Evolutionary conservation across 768 basidiomycete species (phyloP), one percentile per base, ranked within the genome.

Genomic region (Agrocybe pediades): DNA sequence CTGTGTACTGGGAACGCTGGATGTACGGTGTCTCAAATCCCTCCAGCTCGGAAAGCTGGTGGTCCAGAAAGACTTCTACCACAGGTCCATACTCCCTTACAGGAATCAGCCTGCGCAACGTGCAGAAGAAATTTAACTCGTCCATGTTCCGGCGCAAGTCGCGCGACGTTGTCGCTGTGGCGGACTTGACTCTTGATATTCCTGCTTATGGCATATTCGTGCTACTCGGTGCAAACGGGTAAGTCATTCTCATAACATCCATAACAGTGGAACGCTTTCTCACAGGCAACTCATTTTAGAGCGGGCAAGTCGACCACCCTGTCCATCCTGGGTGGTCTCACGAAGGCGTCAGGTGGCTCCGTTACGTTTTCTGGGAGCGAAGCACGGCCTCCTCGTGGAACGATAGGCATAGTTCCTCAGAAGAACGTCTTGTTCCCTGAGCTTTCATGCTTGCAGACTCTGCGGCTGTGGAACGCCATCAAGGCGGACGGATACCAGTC

Each of bases 351-450:
- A 3, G 69, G 75, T 20, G 90, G 90, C 23, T 70, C 74, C 2
- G 73, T 92, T n/a, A 70, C 74, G 2, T 81, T 79, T 51, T 82
- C 81, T 57, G 84, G 84, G 33, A 83, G 82, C 1, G 66, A 71
- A 16, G 63, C 75, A 39, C 74, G 72, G 15, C 85, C 86, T 5
- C 74, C 85, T 3, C 82, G 81, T 0, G 88, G 88, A 6, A 80
- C 80, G 0, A 69, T 92, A 19, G 90, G 90, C 1, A 85, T 92
- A 50, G 88, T 90, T 0, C 88, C 89, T 0, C 90, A 91, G 70
- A 90, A 88, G 72, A 92, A 92, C 59, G 90, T 92, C 9, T 74
- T 92, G 1, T 89, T 91, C 65, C 81, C 87, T 0, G 88, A 91
- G 53, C 71, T 92, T 9, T 79, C 86, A 1, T 90, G 88, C 62